Base-by-base conservation (phyloP, 768 basidiomycete genomes). In the Pulveroboletus ravenelii region DNA sequence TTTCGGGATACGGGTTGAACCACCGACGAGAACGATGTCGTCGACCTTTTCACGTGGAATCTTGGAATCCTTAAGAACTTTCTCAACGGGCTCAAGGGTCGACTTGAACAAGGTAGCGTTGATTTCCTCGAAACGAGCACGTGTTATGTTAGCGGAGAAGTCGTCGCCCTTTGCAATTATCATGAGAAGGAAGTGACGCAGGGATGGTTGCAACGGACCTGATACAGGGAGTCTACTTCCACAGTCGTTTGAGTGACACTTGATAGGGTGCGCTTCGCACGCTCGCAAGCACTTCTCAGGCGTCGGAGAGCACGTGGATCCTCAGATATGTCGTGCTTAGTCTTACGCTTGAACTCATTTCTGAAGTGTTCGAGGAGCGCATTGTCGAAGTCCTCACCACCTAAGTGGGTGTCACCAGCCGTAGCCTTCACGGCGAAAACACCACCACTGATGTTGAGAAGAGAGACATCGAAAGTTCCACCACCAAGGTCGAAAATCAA, bases 341-440 rank as follows among this genome's bases (percentile, higher is more conserved):
- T 84, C 81, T 98, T 98, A 63, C 81, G 80, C 82, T 95, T 91
- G 85, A 99, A 99, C 78, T 99, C 96, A 71, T 87, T 89, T 83
- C 95, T 95, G 89, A 99, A 98, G 81, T 94, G 90, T 47, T 99
- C 93, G 56, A 98, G 75, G 58, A 99, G 85, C 68, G 91, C 83
- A 76, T 99, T 99, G 76, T 99, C 96, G 67, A 99, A 99, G 72
- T 98, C 96, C 76, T 99, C 96, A 76, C 96, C 96, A 77, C 95
- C 96, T 71, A 98, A 79, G 74, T 98, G 96, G 60, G 96, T 99
- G 73, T 98, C 94, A 77, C 96, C 96, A 62, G 93, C 93, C 58
- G 96, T 98, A 39, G 96, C 93, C 80, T 98, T 98, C 69, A 98
- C 95, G 60, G 94, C 93, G 68, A 98, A 98, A 67, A 98, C 93